Percentiles rank a stretch among this genome's conserved stretches.
phyloP scores from a whole-genome alignment of 495 filamentous ascomycete genomes.

The Aspergillus sclerotiicarbonarius region DNA sequence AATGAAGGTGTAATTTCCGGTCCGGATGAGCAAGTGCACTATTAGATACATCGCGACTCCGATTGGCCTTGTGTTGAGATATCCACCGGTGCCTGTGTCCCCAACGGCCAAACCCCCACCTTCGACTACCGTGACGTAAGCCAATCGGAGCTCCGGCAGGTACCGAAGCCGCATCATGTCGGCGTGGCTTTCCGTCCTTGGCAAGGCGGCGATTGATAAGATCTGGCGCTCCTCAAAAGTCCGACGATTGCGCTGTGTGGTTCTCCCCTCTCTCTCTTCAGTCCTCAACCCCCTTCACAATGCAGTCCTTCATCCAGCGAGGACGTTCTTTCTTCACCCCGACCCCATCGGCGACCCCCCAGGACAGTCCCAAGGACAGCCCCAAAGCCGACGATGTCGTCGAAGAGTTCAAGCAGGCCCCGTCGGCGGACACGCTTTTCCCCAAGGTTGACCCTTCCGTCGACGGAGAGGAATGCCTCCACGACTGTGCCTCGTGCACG shows the following conservation, averaged over 20 bases:
- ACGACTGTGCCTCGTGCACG: constrained; percentile 83
- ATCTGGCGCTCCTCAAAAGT: constrained; percentile 5
- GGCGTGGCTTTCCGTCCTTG: constrained; percentile 12
- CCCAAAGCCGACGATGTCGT: constrained; percentile 17
- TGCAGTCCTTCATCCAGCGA: constrained; percentile 40
- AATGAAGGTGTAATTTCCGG: neutral
- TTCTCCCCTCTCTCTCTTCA: neutral
- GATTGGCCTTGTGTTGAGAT: neutral
- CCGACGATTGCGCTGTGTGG: neutral
- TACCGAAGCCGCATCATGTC: neutral
- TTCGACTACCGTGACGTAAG: neutral
- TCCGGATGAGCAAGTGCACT: neutral
- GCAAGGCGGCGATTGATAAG: constrained; percentile 21
- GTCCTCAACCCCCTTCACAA: constrained; percentile 7
- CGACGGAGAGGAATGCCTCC: constrained; percentile 88
- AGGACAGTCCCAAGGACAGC: constrained; percentile 19
- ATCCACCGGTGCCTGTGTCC: neutral
- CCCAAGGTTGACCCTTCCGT: constrained; percentile 58
- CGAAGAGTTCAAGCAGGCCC: constrained; percentile 40
- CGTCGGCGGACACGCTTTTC: constrained; percentile 40
- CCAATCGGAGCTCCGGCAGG: neutral
- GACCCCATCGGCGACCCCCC: constrained; percentile 24
- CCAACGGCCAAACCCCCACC: neutral
- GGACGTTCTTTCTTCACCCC: constrained; percentile 38
- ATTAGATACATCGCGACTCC: neutral